A percentile compares a stretch with the other conserved stretches of the same genome.
Evolutionary conservation across 2,329 filamentous ascomycete genomes (phyloP).

Genomic region (Penicillium sp.): DNA sequence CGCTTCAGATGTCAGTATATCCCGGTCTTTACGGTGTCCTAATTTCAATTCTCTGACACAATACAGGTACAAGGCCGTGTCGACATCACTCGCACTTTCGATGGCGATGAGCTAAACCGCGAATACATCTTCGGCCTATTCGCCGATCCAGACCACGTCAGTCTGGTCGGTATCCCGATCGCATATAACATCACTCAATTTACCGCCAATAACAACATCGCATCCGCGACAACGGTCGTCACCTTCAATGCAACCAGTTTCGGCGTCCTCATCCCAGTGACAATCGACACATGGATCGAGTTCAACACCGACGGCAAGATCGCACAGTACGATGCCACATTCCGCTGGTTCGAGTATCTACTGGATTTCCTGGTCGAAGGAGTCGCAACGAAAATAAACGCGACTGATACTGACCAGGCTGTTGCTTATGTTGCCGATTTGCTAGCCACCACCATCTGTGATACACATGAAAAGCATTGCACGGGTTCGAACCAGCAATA

Average conservation of each 20-base stretch:
- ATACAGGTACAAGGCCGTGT: constrained; percentile 29
- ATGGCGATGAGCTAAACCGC: constrained; percentile 28
- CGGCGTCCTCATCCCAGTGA: constrained; percentile 22
- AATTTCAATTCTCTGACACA: neutral
- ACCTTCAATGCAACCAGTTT: constrained; percentile 29
- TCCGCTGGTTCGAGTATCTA: constrained; percentile 29
- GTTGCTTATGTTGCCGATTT: constrained; percentile 18
- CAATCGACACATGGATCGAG: constrained; percentile 31
- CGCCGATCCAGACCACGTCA: constrained; percentile 19
- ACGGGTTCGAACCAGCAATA: constrained; percentile 25
- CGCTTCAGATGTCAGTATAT: constrained; percentile 18
- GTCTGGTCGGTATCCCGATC: constrained; percentile 25
- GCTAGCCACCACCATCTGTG: constrained; percentile 24
- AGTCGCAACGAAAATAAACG: constrained; percentile 20
- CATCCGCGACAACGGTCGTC: constrained; percentile 24
- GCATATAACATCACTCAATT: constrained; percentile 30
- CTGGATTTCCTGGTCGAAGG: constrained; percentile 21
- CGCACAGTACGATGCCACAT: constrained; percentile 26
- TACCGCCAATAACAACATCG: constrained; percentile 23
- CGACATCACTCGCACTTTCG: constrained; percentile 29
- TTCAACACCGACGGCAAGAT: constrained; percentile 26
- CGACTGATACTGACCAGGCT: constrained; percentile 12
- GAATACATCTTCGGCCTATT: constrained; percentile 33
- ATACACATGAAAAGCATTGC: constrained; percentile 23
- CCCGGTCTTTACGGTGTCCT: neutral